Conservation (phyloP, 495 filamentous ascomycete species). For the Aspergillus carlsbadensis region DNA sequence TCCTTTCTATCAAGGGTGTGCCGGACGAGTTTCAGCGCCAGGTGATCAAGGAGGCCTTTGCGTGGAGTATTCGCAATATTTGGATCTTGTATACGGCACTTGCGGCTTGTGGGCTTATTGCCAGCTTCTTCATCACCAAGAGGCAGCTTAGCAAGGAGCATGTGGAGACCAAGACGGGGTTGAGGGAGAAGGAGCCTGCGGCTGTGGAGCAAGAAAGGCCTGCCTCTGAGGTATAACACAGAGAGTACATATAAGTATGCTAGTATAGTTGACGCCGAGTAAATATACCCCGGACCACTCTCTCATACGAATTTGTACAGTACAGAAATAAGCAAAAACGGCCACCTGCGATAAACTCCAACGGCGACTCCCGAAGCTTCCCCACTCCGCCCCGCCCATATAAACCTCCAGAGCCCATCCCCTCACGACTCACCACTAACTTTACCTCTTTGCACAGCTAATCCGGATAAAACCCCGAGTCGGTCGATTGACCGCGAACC, state of each 20-base stretch:
- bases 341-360: not conserved
- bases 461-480: too few species aligned
- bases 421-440: not conserved
- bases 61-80: conserved; percentile 60
- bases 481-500: not conserved
- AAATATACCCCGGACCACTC: too few species aligned
- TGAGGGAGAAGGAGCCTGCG: conserved; percentile 24
- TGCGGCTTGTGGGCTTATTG: conserved; percentile 47
- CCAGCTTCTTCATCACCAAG: conserved; percentile 54
- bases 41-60: conserved; percentile 55
- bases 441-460: not conserved
- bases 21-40: conserved; percentile 40
- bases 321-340: too few species aligned
- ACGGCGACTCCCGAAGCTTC: conserved; percentile 19
- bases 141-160: conserved; percentile 55
- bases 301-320: too few species aligned
- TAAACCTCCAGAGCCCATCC: not conserved
- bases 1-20: conserved; percentile 44
- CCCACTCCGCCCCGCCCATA: not conserved
- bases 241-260: not conserved
- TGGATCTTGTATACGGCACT: conserved; percentile 61
- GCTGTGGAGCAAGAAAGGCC: not conserved
- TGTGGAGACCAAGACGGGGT: conserved; percentile 55
- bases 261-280: not conserved
- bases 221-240: not conserved